Base-by-base conservation (phyloP, 306 rosid species). In the Canavalia gladiata region DNA sequence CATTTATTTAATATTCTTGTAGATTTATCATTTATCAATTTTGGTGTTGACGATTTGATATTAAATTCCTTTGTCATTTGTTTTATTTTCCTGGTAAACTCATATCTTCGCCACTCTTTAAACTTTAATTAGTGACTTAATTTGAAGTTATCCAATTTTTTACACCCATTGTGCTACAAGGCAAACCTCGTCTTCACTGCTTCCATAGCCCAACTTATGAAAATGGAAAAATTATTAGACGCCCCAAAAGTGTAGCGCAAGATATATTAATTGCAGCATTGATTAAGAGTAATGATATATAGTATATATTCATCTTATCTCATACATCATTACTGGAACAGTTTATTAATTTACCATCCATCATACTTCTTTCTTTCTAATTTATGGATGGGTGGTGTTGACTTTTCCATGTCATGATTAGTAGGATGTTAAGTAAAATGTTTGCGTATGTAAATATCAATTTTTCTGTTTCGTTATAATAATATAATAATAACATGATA, bases 331-430 rank as follows among this genome's bases (percentile, higher is more conserved):
- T 7, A 57, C 12, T 57, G 28, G 11, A 57, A 57, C 13, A 28
- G 63, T 29, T 28, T 57, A 57, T 57, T 18, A 18, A 18, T 28
- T 57, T 57, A 29, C 63, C 31, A 57, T 8, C 64, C 13, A 57
- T 57, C 64, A 57, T 29, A 57, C 28, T 57, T 57, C 39, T 57
- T 57, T 57, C 37, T 29, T n/a, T 57, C 28, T 57, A 57, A 57
- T 57, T 57, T 57, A 57, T 57, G 13, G 30, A 57, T 57, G 2
- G 28, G 64, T 29, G 64, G 13, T 8, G 37, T 57, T 29, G 13
- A 3, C 64, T 29, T 57, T 57, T 29, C 3, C 64, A 57, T 57
- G 64, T 57, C 12, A 57, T 57, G 63, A 57, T 56, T 8, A 29
- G 28, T 29, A 57, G 35, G 63, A 57, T 29, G 63, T 57, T 35